phyloP scores from a whole-genome alignment of 1,284 basidiomycete genomes.

The Irpex sp. region DNA sequence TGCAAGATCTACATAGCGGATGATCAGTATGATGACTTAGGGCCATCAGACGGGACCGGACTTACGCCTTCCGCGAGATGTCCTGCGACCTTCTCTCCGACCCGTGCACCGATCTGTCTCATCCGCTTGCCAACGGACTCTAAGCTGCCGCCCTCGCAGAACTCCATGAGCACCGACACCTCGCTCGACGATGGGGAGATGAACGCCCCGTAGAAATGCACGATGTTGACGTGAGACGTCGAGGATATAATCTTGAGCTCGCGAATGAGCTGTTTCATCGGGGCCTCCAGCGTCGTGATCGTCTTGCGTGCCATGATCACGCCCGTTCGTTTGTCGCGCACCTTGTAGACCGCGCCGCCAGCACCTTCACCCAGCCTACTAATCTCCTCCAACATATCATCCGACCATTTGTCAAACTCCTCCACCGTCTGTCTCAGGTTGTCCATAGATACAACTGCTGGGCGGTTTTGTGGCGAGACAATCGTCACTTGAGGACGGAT shows the following conservation, averaged over 20 bases:
- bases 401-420: conserved; percentile 51
- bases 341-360: conserved; percentile 93
- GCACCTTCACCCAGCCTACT: conserved; percentile 89
- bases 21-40: conserved; percentile 5
- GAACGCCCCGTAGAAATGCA: conserved; percentile 93
- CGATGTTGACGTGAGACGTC: conserved; percentile 86
- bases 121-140: conserved; percentile 87
- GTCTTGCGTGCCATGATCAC: conserved; percentile 93
- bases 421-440: conserved; percentile 31
- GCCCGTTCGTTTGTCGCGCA: conserved; percentile 74
- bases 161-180: conserved; percentile 97
- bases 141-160: conserved; percentile 83
- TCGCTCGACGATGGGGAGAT: conserved; percentile 90
- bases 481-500: conserved; percentile 43
- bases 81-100: conserved; percentile 90
- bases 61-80: conserved; percentile 88
- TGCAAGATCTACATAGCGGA: conserved; percentile 63
- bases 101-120: conserved; percentile 75
- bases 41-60: conserved; percentile 17
- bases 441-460: conserved; percentile 27
- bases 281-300: conserved; percentile 92
- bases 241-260: conserved; percentile 90
- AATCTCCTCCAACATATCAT: conserved; percentile 72
- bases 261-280: conserved; percentile 88
- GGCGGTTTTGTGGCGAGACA: conserved; percentile 24